A percentile compares a stretch with the other conserved stretches of the same genome.
Conservation (phyloP, 441 rosid species). For the Bocquillonia castaneifolia region DNA sequence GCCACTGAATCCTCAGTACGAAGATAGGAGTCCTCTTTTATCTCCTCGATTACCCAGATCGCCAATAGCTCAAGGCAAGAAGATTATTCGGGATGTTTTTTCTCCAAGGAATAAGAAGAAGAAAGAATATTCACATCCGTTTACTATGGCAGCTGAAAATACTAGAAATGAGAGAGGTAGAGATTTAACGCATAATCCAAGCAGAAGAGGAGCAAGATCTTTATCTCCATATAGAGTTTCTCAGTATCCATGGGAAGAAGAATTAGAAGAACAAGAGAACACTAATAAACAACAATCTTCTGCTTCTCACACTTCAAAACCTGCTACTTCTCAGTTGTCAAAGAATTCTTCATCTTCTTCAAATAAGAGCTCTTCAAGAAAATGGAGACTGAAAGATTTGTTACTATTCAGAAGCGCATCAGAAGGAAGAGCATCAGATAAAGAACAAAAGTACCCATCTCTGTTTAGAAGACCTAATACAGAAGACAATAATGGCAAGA, state of each 20-base stretch:
- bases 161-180: conserved; percentile 50
- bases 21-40: conserved; percentile 29
- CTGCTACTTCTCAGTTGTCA: no score
- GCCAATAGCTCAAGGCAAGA: conserved; percentile 47
- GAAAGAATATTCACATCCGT: conserved; percentile 38
- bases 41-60: conserved; percentile 41
- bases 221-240: conserved; percentile 72
- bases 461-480: conserved; percentile 51
- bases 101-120: conserved; percentile 54
- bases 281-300: conserved; percentile 24
- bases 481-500: conserved; percentile 60
- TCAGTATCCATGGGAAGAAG: conserved; percentile 72
- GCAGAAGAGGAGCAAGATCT: conserved; percentile 54
- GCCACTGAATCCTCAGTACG: conserved; percentile 49
- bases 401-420: conserved; percentile 82
- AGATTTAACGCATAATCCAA: conserved; percentile 35
- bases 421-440: conserved; percentile 67
- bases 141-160: conserved; percentile 33
- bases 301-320: conserved; percentile 22
- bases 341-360: conserved; percentile 17
- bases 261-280: conserved; percentile 21
- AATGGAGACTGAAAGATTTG: conserved; percentile 72
- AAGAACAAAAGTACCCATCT: conserved; percentile 46
- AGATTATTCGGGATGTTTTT: conserved; percentile 42
- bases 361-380: conserved; percentile 45